A percentile compares a stretch with the other conserved stretches of the same genome.
phyloP scores from a whole-genome alignment of 2,329 filamentous ascomycete species.

The Arthrobotrys musiformis region DNA sequence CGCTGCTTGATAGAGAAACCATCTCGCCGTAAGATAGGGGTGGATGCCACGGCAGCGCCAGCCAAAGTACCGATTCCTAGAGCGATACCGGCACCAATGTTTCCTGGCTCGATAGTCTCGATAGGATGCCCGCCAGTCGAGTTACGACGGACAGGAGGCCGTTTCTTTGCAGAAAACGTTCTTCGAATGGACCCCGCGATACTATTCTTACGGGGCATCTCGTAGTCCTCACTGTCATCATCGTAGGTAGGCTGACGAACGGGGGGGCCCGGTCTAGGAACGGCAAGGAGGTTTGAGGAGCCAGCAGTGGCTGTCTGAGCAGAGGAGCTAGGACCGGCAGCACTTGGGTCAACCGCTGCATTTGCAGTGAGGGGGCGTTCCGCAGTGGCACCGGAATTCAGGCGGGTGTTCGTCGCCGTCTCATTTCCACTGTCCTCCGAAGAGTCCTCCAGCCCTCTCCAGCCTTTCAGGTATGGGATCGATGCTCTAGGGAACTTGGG shows the following conservation, averaged over 20 bases:
- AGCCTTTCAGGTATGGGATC: conserved; percentile 86
- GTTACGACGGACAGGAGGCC: conserved; percentile 63
- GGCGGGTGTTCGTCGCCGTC: conserved; percentile 51
- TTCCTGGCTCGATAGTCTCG: conserved; percentile 42
- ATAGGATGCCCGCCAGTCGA: conserved; percentile 55
- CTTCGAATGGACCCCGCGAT: conserved; percentile 46
- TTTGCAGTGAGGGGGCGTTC: conserved; percentile 42
- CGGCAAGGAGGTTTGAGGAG: background rate
- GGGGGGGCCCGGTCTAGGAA: conserved; percentile 6
- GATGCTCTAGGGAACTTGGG: conserved; percentile 89
- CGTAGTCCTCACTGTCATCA: conserved; percentile 65
- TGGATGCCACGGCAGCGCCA: conserved; percentile 59
- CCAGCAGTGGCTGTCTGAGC: conserved; percentile 4
- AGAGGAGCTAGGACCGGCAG: conserved; percentile 12
- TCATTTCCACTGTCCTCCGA: conserved; percentile 60
- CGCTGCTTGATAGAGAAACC: conserved; percentile 83
- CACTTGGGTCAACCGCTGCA: conserved; percentile 20
- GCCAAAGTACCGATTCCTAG: conserved; percentile 63
- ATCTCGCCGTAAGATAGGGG: conserved; percentile 65
- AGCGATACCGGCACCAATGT: conserved; percentile 59
- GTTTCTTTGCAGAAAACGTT: conserved; percentile 63
- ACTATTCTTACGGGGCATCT: conserved; percentile 52
- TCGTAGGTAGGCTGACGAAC: conserved; percentile 65
- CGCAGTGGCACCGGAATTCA: conserved; percentile 19
- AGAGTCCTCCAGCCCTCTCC: conserved; percentile 78